phyloP scores from a whole-genome alignment of 257 asterid species.

The Haberlea rhodopensis region DNA sequence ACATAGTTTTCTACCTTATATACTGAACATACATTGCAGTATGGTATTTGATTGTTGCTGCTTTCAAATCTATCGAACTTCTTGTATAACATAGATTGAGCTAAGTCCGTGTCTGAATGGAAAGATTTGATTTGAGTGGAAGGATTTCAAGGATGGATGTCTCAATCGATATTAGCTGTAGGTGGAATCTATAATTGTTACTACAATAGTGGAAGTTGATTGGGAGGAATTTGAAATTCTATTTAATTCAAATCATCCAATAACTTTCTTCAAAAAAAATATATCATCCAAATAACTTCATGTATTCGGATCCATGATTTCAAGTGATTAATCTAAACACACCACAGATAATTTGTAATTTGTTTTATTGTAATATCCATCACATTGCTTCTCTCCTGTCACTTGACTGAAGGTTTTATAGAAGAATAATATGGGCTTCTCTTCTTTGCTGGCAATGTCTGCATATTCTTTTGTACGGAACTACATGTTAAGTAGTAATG shows the following conservation, averaged over 20 bases:
- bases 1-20: neutral
- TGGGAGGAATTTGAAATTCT: neutral
- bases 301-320: constrained; percentile 8
- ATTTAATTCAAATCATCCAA: neutral
- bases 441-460: constrained; percentile 1
- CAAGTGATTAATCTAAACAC: neutral
- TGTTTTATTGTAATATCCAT: constrained; percentile 10
- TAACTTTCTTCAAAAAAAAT: too few species aligned
- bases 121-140: neutral
- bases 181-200: too few species aligned
- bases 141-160: neutral
- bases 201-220: neutral
- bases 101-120: neutral
- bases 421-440: neutral
- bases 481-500: constrained; percentile 7
- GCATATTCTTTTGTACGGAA: constrained; percentile 16
- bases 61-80: too few species aligned
- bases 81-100: neutral
- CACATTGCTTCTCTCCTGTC: constrained; percentile 9
- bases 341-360: neutral
- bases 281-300: neutral
- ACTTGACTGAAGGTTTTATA: constrained; percentile 9
- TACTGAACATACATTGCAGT: neutral
- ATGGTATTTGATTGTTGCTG: neutral
- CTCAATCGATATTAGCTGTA: neutral